Evolutionary conservation across 805 yeast genomes (phyloP), one percentile per base, ranked within the genome.

Genomic region (Hanseniaspora guilliermondii): DNA sequence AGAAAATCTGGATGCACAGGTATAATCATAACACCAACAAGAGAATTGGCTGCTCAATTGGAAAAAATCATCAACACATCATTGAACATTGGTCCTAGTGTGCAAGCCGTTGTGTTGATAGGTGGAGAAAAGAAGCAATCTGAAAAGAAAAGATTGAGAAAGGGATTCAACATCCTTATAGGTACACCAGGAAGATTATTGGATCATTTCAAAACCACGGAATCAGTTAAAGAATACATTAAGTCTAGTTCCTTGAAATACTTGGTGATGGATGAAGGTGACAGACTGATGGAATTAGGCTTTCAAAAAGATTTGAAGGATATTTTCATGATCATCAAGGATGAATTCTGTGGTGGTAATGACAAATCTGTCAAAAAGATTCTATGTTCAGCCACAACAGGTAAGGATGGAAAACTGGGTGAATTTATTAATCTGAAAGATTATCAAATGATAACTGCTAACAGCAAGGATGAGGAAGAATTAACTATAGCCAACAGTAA

Each of bases 121-220:
- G 99, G 99, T 64, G 99, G 99, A 58, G 99, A 93, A 66, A 89
- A 91, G 76, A 91, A 91, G 68, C 94, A 93, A 64, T 78, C 95
- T 1, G 99, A 93, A 68, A 93, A 93, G 75, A 97, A 97, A 1
- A 73, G 99, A 62, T 70, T 93, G 35, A 77, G 99, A 64, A 91
- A 91, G 67, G 99, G 99, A 59, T 95, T 89, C 35, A 93, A 93
- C 67, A 81, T 93, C 35, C 75, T 93, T n/a, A 94, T 93, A 41
- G 97, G 95, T 12, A 93, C 99, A 0, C 99, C 99, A 2, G 99
- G 99, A 57, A 78, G 99, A 61, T 72, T 93, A 44, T 85, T 87
- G 9, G 99, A 93, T 66, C 99, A 93, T 72, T 79, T 93, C 58
- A 95, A 87, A 59, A 86, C 89, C 67, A 93, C 99, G 0, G 74